phyloP scores from a whole-genome alignment of 2,329 filamentous ascomycete genomes.

The Torrubiella hemipterigena region DNA sequence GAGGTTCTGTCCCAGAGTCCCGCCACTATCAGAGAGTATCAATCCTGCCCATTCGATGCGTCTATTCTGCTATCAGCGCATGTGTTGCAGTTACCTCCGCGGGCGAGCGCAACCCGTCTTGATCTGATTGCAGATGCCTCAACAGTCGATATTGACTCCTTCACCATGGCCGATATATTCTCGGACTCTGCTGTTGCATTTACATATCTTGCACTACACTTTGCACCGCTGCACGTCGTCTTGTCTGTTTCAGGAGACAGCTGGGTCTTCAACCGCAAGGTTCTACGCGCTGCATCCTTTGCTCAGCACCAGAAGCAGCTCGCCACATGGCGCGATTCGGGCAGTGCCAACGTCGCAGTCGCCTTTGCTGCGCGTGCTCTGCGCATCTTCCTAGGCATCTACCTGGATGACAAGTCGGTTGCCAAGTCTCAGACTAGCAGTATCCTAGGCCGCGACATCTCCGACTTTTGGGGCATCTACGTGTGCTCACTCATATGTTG shows the following conservation, averaged over 20 bases:
- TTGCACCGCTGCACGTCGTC: slow-evolving; percentile 45
- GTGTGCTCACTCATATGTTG: slow-evolving; percentile 47
- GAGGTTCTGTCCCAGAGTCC: slow-evolving; percentile 19
- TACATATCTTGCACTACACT: slow-evolving; percentile 43
- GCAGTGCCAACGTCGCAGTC: slow-evolving; percentile 31
- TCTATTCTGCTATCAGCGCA: slow-evolving; percentile 26
- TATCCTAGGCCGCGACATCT: slow-evolving; percentile 23
- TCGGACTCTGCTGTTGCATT: slow-evolving; percentile 31
- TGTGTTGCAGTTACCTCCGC: slow-evolving; percentile 24
- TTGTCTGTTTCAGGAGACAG: slow-evolving; percentile 46
- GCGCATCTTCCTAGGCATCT: slow-evolving; percentile 27
- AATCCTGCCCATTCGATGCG: slow-evolving; percentile 24
- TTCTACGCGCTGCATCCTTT: slow-evolving; percentile 30
- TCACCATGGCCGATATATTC: slow-evolving; percentile 28
- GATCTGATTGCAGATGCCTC: slow-evolving; percentile 13
- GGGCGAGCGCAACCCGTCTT: slow-evolving; percentile 15
- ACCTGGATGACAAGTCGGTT: neutral
- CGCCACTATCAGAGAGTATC: slow-evolving; percentile 21
- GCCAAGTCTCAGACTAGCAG: slow-evolving; percentile 6
- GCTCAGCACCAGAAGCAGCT: slow-evolving; percentile 34
- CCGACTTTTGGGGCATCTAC: slow-evolving; percentile 44
- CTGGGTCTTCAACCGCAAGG: slow-evolving; percentile 45
- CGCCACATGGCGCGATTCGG: slow-evolving; percentile 31
- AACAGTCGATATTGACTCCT: slow-evolving; percentile 11
- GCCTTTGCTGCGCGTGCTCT: slow-evolving; percentile 41